Evolutionary conservation across 257 asterid genomes (phyloP).

Genomic region (Solanum chaucha): DNA sequence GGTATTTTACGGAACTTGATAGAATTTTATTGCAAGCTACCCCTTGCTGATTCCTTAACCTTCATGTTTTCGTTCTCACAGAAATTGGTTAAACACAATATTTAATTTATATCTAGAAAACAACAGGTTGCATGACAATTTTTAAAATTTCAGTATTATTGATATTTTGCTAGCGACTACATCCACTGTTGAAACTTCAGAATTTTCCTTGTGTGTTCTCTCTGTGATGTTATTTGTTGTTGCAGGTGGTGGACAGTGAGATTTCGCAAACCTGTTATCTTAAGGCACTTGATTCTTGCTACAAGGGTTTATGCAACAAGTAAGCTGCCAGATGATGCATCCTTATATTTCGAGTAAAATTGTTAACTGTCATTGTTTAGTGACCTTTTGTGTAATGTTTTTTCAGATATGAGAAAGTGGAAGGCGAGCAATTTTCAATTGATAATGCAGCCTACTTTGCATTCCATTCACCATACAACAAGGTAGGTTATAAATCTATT

Average conservation of each 20-base stretch:
- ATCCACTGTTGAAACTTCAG: background rate
- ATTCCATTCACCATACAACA: conserved; percentile 97
- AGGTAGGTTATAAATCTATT: conserved; percentile 36
- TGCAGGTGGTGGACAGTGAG: conserved; percentile 90
- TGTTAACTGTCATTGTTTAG: background rate
- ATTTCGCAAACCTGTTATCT: conserved; percentile 97
- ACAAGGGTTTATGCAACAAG: conserved; percentile 65
- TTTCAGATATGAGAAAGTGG: conserved; percentile 62
- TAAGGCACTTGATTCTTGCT: conserved; percentile 93
- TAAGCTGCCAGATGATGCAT: conserved; percentile 14
- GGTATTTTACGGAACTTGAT: no score
- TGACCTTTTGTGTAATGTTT: conserved; percentile 2
- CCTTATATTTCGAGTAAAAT: background rate
- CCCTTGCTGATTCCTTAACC: no score
- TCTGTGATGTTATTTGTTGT: background rate
- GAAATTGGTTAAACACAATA: background rate
- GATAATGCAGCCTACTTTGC: conserved; percentile 68
- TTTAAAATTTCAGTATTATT: background rate
- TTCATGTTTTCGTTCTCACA: background rate
- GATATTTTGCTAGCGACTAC: background rate
- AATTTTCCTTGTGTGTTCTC: background rate
- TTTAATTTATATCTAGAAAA: background rate
- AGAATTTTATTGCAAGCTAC: no score
- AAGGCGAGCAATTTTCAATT: conserved; percentile 73
- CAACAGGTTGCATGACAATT: background rate